These are phyloP conservation scores for Saccharum spontaneum DNA, from an alignment of 176 grass and related monocot genomes.

Conservation along the genomic window DNA sequence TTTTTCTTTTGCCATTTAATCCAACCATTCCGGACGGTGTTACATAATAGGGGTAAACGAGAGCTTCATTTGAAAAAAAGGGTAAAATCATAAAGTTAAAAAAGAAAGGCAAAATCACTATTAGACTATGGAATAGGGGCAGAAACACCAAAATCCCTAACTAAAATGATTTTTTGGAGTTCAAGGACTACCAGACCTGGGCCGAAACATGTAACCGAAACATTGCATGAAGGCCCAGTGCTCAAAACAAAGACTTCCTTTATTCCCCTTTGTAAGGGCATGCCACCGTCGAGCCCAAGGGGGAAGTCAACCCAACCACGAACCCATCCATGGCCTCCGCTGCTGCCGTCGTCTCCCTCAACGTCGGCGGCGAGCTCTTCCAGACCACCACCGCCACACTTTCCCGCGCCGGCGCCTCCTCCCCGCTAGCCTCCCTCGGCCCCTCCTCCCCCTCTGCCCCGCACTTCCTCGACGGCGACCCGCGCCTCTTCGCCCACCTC, in stretches of 20 bases:
- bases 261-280: not conserved
- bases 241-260: not conserved
- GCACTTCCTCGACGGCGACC: slow-evolving; percentile 77
- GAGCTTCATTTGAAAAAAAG: no score
- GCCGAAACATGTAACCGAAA: not conserved
- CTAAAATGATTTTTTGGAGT: no score
- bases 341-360: slow-evolving; percentile 56
- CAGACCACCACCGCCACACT: slow-evolving; percentile 68
- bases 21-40: no score
- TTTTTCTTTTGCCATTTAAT: no score
- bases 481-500: slow-evolving; percentile 60
- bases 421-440: slow-evolving; percentile 49
- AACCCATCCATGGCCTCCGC: slow-evolving; percentile 37
- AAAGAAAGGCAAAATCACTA: no score
- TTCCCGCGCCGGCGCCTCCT: slow-evolving; percentile 58
- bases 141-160: no score
- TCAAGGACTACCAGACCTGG: not conserved
- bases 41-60: no score
- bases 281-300: not conserved
- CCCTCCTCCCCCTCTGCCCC: slow-evolving; percentile 29
- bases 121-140: no score
- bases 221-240: not conserved
- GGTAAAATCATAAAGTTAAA: no score
- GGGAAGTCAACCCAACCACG: slow-evolving; percentile 23
- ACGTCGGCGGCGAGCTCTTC: slow-evolving; percentile 83